Evolutionary conservation across 768 basidiomycete genomes (phyloP).

Genomic region (Chalciporus sphaerocephalus): DNA sequence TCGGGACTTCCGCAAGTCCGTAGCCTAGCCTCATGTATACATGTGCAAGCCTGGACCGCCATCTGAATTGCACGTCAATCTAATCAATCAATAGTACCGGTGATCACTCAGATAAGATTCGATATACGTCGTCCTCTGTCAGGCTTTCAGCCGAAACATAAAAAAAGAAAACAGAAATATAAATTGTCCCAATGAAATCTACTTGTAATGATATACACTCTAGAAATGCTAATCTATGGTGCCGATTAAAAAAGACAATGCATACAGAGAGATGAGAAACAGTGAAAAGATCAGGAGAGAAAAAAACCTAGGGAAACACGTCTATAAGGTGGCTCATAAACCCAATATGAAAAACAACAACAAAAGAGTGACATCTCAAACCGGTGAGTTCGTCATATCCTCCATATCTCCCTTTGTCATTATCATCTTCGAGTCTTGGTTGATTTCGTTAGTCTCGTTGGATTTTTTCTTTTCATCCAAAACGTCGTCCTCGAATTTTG

Average conservation of each 20-base stretch:
- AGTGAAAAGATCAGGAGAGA: background rate
- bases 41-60: too few species aligned
- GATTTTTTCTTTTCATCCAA: background rate
- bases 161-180: background rate
- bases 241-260: background rate
- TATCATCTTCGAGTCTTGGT: background rate
- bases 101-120: too few species aligned
- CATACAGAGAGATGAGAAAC: background rate
- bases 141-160: too few species aligned
- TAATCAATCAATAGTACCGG: too few species aligned
- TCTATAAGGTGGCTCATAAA: background rate
- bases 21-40: too few species aligned
- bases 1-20: too few species aligned
- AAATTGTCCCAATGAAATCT: background rate
- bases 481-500: background rate
- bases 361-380: background rate
- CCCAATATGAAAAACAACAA: background rate
- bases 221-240: background rate
- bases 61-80: too few species aligned
- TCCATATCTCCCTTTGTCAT: background rate
- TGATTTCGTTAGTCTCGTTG: background rate
- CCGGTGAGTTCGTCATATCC: background rate
- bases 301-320: background rate
- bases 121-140: too few species aligned
- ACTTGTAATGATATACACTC: background rate